A percentile compares a stretch with the other conserved stretches of the same genome.
These are phyloP conservation scores for Scutellaria baicalensis DNA, from an alignment of 257 asterid species.

Conservation along the genomic window DNA sequence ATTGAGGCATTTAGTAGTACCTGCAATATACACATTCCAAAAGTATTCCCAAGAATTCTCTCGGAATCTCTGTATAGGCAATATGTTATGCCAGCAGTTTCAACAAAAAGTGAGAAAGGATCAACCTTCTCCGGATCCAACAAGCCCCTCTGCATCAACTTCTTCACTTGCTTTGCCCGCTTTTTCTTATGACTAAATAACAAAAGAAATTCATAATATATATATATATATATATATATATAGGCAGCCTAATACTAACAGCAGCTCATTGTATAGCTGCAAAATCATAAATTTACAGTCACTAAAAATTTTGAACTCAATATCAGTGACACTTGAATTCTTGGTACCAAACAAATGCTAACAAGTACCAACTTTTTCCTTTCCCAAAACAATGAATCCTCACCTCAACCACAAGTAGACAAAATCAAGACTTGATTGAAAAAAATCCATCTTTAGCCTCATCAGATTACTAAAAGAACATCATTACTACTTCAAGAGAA, in stretches of 20 bases:
- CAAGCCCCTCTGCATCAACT: conserved; percentile 55
- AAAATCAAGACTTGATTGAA: background rate
- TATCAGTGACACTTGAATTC: background rate
- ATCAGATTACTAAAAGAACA: background rate
- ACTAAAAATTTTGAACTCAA: background rate
- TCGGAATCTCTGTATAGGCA: conserved; percentile 89
- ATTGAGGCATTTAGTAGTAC: conserved; percentile 21
- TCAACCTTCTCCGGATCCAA: conserved; percentile 78
- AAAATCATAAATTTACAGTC: too few relatives aligned
- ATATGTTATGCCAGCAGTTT: conserved; percentile 68
- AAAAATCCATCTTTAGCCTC: background rate
- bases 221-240: background rate
- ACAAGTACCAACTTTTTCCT: background rate
- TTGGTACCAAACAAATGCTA: background rate
- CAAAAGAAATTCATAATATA: conserved; percentile 4
- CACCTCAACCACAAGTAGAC: background rate
- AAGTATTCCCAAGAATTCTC: conserved; percentile 93
- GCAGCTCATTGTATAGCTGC: background rate
- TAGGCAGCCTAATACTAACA: background rate
- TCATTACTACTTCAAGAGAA: background rate
- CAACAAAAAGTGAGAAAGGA: conserved; percentile 64
- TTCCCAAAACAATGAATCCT: background rate
- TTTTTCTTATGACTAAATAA: conserved; percentile 67
- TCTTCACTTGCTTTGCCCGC: conserved; percentile 79
- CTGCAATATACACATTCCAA: conserved; percentile 98